Base-by-base conservation (phyloP, 257 asterid genomes). In the Forsythia suspensa region DNA sequence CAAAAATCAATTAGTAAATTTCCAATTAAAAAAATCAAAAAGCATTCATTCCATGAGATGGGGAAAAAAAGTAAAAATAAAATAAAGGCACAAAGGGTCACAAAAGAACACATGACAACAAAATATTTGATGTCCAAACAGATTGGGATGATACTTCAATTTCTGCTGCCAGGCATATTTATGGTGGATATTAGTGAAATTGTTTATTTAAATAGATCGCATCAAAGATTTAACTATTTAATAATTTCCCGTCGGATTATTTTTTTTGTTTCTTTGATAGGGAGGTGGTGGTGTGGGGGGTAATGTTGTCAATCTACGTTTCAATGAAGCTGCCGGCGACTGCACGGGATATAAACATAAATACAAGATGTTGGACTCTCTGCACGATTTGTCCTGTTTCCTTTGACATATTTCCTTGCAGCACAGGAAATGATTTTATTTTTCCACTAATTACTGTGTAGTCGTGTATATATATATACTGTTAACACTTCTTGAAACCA, bases 311-410 rank as follows among this genome's bases (percentile, higher is more conserved):
- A 4, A 15, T 76, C n/a, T 6, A 15, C 8, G 65, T 24, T 70
- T 57, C 38, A 71, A 59, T 71, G 61, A 41, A 46, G 70, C 80
- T 59, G 37, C 48, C 71, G 73, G 36, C 51, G 44, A 71, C 24
- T 59, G 77, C 29, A 3, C 61, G 36, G 75, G 51, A 51, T 12
- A 36, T 59, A 42, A 67, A 57, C 24, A 13, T 68, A 55, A 42
- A 36, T 57, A 46, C 70, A 71, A 38, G 63, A 39, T 24, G 37
- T 61, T 74, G 57, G 75, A 72, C 55, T 72, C 74, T 48, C n/a
- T 1, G 43, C 46, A 71, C 34, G 67, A 74, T 55, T 41, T 51
- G 13, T 42, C 42, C 43, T 4, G 67, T 61, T 46, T 76, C 71
- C 15, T 63, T 77, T 11, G 57, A 73, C 21, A 16, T 40, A 51